A percentile compares a stretch with the other conserved stretches of the same genome.
Conservation (phyloP, 352 stramenopile genomes). For the Aphanomyces invadans region DNA sequence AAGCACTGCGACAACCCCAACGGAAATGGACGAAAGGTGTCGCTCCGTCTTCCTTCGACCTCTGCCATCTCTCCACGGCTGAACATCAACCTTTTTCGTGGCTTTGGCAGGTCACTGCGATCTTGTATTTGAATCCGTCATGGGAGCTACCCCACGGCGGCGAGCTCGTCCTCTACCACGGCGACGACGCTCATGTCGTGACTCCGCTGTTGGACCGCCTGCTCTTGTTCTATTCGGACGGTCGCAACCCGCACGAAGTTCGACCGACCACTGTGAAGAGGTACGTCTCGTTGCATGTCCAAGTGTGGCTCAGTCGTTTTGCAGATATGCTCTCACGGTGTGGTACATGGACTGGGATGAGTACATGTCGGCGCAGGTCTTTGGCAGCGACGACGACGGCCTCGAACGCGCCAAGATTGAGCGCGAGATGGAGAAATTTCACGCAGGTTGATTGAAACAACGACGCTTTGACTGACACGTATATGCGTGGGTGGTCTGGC, state of each 20-base stretch:
- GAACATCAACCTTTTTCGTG: no score
- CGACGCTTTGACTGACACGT: neutral
- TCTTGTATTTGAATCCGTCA: slow-evolving; percentile 43
- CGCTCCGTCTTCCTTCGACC: no score
- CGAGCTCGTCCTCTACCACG: slow-evolving; percentile 31
- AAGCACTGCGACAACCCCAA: slow-evolving; percentile 50
- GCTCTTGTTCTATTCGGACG: slow-evolving; percentile 45
- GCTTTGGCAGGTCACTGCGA: slow-evolving; percentile 32
- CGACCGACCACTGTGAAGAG: slow-evolving; percentile 22
- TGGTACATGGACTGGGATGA: slow-evolving; percentile 58
- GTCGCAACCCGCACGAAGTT: slow-evolving; percentile 42
- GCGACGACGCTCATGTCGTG: neutral
- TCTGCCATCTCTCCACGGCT: no score
- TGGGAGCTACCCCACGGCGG: slow-evolving; percentile 33
- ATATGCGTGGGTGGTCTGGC: no score
- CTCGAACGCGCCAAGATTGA: slow-evolving; percentile 26
- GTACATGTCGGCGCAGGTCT: slow-evolving; percentile 40
- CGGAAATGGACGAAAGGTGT: slow-evolving; percentile 36
- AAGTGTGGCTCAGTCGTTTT: neutral
- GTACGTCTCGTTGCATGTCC: neutral
- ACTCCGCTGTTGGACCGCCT: slow-evolving; percentile 29
- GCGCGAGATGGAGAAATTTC: slow-evolving; percentile 30
- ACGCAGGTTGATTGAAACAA: slow-evolving; percentile 2
- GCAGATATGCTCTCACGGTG: slow-evolving; percentile 47
- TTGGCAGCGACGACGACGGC: slow-evolving; percentile 24